Evolutionary conservation across 768 basidiomycete genomes (phyloP).

Genomic region (Pleurotus cornucopiae): DNA sequence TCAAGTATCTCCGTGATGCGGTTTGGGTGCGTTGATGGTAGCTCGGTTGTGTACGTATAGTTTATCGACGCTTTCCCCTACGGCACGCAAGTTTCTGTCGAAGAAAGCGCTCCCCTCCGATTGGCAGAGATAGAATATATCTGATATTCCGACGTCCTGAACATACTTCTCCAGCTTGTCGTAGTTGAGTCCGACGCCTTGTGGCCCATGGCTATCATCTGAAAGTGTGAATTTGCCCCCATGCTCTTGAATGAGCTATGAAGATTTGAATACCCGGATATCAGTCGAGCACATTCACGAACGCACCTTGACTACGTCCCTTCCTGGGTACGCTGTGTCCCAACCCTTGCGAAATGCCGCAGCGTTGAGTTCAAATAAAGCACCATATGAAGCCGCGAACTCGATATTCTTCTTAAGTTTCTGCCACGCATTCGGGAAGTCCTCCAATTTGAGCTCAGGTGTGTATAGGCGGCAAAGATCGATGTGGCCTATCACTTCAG

Average conservation of each 20-base stretch:
- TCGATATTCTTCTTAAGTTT: constrained; percentile 73
- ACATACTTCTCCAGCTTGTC: constrained; percentile 61
- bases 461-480: constrained; percentile 88
- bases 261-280: constrained; percentile 2
- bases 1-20: no score
- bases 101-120: constrained; percentile 32
- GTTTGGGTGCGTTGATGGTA: not conserved
- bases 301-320: constrained; percentile 68
- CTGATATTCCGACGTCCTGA: constrained; percentile 48
- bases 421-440: constrained; percentile 55
- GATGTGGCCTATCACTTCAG: constrained; percentile 90
- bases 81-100: constrained; percentile 41
- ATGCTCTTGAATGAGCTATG: constrained; percentile 62
- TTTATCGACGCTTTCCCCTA: constrained; percentile 17
- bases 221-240: constrained; percentile 82
- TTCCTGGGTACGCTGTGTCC: constrained; percentile 77
- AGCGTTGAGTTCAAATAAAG: constrained; percentile 89
- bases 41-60: not conserved
- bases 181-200: constrained; percentile 87
- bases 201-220: constrained; percentile 93
- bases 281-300: constrained; percentile 3
- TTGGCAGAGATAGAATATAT: constrained; percentile 60
- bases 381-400: constrained; percentile 76
- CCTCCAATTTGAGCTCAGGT: constrained; percentile 53
- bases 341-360: constrained; percentile 93